Percentiles rank a stretch among this genome's conserved stretches.
phyloP scores from a whole-genome alignment of 345 rosid genomes.

The Brassica juncea region DNA sequence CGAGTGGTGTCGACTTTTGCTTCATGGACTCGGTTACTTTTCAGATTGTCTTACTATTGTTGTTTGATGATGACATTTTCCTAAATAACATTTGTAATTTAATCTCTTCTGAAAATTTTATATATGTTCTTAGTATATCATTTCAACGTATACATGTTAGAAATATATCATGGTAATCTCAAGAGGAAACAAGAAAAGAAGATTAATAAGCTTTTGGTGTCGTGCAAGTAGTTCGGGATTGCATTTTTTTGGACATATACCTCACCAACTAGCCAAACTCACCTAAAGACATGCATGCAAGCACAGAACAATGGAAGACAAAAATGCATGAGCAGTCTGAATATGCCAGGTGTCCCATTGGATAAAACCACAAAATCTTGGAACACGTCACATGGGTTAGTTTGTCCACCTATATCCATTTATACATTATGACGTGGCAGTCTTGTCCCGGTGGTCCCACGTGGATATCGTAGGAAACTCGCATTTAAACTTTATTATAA shows the following conservation, averaged over 20 bases:
- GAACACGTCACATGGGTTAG: slow-evolving; percentile 41
- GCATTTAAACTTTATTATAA: not conserved
- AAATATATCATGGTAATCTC: too few relatives aligned
- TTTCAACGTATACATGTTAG: too few relatives aligned
- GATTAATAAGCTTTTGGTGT: slow-evolving; percentile 4
- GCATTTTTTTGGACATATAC: slow-evolving; percentile 1
- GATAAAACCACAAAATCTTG: slow-evolving; percentile 27
- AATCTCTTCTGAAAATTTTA: too few relatives aligned
- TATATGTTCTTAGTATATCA: too few relatives aligned
- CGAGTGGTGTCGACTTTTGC: too few relatives aligned
- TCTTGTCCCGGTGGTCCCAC: slow-evolving; percentile 5
- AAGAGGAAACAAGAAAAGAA: not conserved
- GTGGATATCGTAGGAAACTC: not conserved
- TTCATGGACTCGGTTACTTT: too few relatives aligned
- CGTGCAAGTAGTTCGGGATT: slow-evolving; percentile 21
- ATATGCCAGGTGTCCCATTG: slow-evolving; percentile 17
- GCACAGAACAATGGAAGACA: slow-evolving; percentile 26
- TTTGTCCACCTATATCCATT: slow-evolving; percentile 40
- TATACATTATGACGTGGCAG: slow-evolving; percentile 31
- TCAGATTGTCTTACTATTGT: too few relatives aligned
- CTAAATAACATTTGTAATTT: too few relatives aligned
- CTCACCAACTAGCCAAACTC: slow-evolving; percentile 25
- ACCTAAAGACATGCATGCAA: slow-evolving; percentile 10
- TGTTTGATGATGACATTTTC: too few relatives aligned
- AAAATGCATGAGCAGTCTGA: slow-evolving; percentile 5